A percentile compares a stretch with the other conserved stretches of the same genome.
Conservation (phyloP, 805 yeast species). For the Pichia manshurica region DNA sequence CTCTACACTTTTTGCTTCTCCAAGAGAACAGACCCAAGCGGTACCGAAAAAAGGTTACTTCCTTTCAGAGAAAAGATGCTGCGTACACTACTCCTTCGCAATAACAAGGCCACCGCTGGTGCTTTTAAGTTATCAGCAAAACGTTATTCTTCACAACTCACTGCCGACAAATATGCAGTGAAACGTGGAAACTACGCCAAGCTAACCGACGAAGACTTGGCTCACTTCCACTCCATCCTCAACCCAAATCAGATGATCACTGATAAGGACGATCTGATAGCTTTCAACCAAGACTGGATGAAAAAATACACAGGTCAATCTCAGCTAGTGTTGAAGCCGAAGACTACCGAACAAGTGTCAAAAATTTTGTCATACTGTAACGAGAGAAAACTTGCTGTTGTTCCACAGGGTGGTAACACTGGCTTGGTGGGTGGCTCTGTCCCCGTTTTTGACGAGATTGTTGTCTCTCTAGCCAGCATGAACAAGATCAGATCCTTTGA, state of each 20-base stretch:
- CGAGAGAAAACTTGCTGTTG: slow-evolving; percentile 70
- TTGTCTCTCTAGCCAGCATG: slow-evolving; percentile 62
- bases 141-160: slow-evolving; percentile 7
- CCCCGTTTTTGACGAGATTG: slow-evolving; percentile 87
- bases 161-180: slow-evolving; percentile 14
- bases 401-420: slow-evolving; percentile 97
- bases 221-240: slow-evolving; percentile 54
- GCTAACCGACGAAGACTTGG: slow-evolving; percentile 52
- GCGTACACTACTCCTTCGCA: not conserved
- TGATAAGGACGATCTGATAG: slow-evolving; percentile 50
- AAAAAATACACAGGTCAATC: slow-evolving; percentile 88
- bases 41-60: too few relatives aligned
- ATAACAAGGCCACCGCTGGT: too few relatives aligned
- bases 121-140: not conserved
- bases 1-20: too few relatives aligned
- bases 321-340: slow-evolving; percentile 73
- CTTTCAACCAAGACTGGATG: slow-evolving; percentile 91
- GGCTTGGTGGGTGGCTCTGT: slow-evolving; percentile 93
- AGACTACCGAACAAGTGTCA: slow-evolving; percentile 70
- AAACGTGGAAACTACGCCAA: slow-evolving; percentile 18
- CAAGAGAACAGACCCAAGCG: too few relatives aligned
- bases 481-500: slow-evolving; percentile 82
- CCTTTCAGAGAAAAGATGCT: too few relatives aligned
- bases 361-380: slow-evolving; percentile 75
- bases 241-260: slow-evolving; percentile 45